These are phyloP conservation scores for Hansfordia pulvinata DNA, from an alignment of 2,329 filamentous ascomycete genomes.

Conservation along the genomic window DNA sequence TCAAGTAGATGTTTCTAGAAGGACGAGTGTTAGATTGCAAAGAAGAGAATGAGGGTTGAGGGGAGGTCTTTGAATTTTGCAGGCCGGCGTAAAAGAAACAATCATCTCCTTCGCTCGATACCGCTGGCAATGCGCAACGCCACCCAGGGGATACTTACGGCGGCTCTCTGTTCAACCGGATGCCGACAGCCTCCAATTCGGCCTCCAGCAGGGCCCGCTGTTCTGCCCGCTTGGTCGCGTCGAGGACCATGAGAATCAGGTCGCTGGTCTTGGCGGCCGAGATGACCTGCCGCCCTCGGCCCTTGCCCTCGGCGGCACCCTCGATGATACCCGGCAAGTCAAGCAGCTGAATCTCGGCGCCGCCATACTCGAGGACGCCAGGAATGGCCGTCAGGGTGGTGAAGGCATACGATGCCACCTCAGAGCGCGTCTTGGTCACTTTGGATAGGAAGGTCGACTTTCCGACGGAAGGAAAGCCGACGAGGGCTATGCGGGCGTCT, in stretches of 20 bases:
- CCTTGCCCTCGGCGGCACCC: slow-evolving; percentile 89
- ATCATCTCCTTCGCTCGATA: no score
- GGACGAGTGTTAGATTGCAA: background rate
- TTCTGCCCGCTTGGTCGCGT: slow-evolving; percentile 92
- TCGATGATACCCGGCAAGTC: slow-evolving; percentile 98
- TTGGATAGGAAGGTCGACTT: slow-evolving; percentile 99
- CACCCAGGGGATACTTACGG: slow-evolving; percentile 42
- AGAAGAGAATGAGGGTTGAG: no score
- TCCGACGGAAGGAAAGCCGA: slow-evolving; percentile 97
- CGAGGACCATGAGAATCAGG: slow-evolving; percentile 89
- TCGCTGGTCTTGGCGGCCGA: slow-evolving; percentile 97
- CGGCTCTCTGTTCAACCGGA: slow-evolving; percentile 79
- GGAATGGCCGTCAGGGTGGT: slow-evolving; percentile 96
- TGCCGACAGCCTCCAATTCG: slow-evolving; percentile 89
- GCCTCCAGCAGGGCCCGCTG: slow-evolving; percentile 81
- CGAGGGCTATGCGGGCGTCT: slow-evolving; percentile 90
- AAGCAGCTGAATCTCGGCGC: slow-evolving; percentile 93
- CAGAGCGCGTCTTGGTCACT: slow-evolving; percentile 94
- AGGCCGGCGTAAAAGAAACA: no score
- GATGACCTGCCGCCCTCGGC: slow-evolving; percentile 89
- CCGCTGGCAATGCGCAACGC: no score
- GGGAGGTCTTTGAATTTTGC: no score
- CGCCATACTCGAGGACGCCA: slow-evolving; percentile 92
- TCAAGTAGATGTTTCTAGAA: slow-evolving; percentile 85
- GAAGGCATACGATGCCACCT: slow-evolving; percentile 93